Conservation (phyloP, 1,284 basidiomycete genomes). For the Cutaneotrichosporon dermatis region DNA sequence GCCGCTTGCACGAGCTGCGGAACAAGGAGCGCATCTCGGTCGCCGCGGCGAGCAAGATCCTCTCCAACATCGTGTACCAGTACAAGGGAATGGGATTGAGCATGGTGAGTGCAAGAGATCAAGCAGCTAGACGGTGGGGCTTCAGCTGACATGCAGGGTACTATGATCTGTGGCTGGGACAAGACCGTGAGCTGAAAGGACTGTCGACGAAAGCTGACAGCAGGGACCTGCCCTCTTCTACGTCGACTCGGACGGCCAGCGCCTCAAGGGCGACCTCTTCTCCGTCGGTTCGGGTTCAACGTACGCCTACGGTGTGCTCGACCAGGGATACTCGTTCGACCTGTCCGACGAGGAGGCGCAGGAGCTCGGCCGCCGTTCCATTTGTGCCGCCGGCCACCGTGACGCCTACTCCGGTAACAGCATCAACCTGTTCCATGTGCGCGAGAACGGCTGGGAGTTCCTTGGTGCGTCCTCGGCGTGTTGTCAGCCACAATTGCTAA, state of each 20-base stretch:
- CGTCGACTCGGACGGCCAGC: slow-evolving; percentile 94
- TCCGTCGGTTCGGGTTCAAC: slow-evolving; percentile 98
- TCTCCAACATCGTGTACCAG: slow-evolving; percentile 93
- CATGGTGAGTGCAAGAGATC: slow-evolving; percentile 62
- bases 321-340: slow-evolving; percentile 88
- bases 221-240: slow-evolving; percentile 96
- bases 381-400: slow-evolving; percentile 94
- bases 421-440: slow-evolving; percentile 92
- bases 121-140: neutral
- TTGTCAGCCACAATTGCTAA: too few species aligned
- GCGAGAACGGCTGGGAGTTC: slow-evolving; percentile 89
- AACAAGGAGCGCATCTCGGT: slow-evolving; percentile 98
- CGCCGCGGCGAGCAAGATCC: slow-evolving; percentile 94
- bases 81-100: slow-evolving; percentile 99
- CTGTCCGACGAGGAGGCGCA: slow-evolving; percentile 89
- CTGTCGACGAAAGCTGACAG: slow-evolving; percentile 7
- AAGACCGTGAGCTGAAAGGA: slow-evolving; percentile 78
- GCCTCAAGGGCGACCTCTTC: slow-evolving; percentile 93
- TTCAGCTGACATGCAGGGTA: slow-evolving; percentile 60
- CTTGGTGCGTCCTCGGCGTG: slow-evolving; percentile 60
- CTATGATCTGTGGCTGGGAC: slow-evolving; percentile 99
- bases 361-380: slow-evolving; percentile 88
- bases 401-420: slow-evolving; percentile 98
- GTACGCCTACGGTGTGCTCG: slow-evolving; percentile 96
- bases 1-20: slow-evolving; percentile 91